These are phyloP conservation scores for Alternaria sp. DNA, from an alignment of 2,329 filamentous ascomycete species.

Conservation along the genomic window DNA sequence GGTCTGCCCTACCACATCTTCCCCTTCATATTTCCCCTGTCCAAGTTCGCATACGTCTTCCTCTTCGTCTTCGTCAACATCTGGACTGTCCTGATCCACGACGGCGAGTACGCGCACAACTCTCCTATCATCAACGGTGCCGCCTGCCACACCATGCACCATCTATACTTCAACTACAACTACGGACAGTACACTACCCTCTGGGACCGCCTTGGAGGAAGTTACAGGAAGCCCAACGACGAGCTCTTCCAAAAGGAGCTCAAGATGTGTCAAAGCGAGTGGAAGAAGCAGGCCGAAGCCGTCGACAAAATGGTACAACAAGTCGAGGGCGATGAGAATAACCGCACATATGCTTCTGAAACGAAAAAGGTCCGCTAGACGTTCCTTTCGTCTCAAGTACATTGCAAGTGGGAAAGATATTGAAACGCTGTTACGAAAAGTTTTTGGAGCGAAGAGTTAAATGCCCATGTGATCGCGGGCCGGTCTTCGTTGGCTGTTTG, in stretches of 20 bases:
- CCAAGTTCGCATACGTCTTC: slow-evolving; percentile 86
- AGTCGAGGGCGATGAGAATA: slow-evolving; percentile 68
- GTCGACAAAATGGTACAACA: slow-evolving; percentile 80
- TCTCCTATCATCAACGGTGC: slow-evolving; percentile 93
- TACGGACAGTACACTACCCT: slow-evolving; percentile 94
- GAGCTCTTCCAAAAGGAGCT: slow-evolving; percentile 85
- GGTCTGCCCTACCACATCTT: slow-evolving; percentile 92
- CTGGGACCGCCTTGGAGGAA: slow-evolving; percentile 88
- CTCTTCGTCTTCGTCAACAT: slow-evolving; percentile 95
- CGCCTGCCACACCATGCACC: slow-evolving; percentile 91
- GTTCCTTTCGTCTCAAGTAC: not conserved
- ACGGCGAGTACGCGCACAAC: slow-evolving; percentile 93
- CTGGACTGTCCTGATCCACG: slow-evolving; percentile 96
- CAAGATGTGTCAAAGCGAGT: slow-evolving; percentile 84
- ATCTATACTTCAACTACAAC: slow-evolving; percentile 77
- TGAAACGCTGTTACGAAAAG: slow-evolving; percentile 17
- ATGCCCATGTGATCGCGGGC: slow-evolving; percentile 12
- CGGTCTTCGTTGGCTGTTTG: slow-evolving; percentile 5
- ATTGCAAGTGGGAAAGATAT: not conserved
- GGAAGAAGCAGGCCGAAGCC: slow-evolving; percentile 78
- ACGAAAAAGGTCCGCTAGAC: slow-evolving; percentile 50
- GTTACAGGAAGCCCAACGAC: slow-evolving; percentile 84
- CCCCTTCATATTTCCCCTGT: slow-evolving; percentile 89
- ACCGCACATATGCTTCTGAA: slow-evolving; percentile 53
- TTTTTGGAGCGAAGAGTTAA: not conserved